Conservation (phyloP, 495 filamentous ascomycete species). For the Talaromyces ruber region DNA sequence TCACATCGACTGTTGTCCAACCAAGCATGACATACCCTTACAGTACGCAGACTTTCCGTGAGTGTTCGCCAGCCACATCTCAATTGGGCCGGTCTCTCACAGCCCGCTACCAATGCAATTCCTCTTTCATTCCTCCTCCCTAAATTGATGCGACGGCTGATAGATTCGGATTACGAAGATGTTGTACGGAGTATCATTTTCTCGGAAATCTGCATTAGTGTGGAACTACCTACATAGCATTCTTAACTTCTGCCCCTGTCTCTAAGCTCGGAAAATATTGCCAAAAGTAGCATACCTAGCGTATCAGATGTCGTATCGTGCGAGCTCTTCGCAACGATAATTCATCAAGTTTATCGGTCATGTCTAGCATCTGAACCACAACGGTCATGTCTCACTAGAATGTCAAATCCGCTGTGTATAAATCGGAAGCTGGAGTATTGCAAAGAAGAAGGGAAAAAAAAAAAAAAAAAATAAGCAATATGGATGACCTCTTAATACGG, state of each 20-base stretch:
- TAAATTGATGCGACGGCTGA: not conserved
- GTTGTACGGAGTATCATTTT: not conserved
- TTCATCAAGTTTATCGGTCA: not conserved
- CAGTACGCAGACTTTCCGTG: not conserved
- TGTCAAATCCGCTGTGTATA: not conserved
- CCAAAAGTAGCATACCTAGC: not conserved
- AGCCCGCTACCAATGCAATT: not conserved
- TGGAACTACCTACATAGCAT: not conserved
- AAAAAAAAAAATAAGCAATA: no score
- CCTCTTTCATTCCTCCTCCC: not conserved
- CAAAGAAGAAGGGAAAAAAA: not conserved
- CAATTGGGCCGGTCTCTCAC: not conserved
- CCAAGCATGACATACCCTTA: not conserved
- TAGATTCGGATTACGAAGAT: not conserved
- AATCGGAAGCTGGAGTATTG: not conserved
- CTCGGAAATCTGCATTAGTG: not conserved
- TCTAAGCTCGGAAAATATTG: not conserved
- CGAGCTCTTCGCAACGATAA: not conserved
- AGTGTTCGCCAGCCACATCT: not conserved
- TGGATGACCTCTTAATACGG: no score
- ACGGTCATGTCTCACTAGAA: not conserved
- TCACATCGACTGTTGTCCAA: not conserved
- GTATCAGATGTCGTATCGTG: not conserved
- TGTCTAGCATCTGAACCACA: no score
- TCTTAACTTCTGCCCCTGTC: no score